Evolutionary conservation across 78 protist genomes (phyloP).

Genomic region (Protostelium mycophagum): DNA sequence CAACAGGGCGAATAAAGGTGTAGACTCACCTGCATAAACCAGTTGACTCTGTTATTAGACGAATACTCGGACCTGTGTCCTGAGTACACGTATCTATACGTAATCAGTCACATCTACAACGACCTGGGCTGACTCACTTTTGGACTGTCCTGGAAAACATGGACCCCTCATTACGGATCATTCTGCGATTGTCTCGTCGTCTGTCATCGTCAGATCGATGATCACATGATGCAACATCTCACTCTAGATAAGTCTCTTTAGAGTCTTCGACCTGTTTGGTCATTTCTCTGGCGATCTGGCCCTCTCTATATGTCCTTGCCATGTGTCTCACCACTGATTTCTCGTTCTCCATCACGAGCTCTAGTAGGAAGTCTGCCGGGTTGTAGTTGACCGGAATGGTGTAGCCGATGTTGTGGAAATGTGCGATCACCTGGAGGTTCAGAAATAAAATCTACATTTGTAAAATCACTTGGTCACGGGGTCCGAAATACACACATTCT

Average conservation of each 20-base stretch:
- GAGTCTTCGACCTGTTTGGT: background rate
- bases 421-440: background rate
- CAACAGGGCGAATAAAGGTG: background rate
- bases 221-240: background rate
- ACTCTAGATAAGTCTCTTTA: background rate
- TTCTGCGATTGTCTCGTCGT: too few species aligned
- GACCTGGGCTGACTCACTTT: too few species aligned
- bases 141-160: too few species aligned
- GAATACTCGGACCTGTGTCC: too few species aligned
- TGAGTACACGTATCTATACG: too few species aligned
- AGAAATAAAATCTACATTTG: background rate
- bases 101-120: too few species aligned
- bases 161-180: too few species aligned
- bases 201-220: too few species aligned
- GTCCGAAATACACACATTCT: conserved; percentile 48
- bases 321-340: background rate
- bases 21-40: background rate
- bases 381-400: conserved; percentile 40
- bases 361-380: conserved; percentile 60
- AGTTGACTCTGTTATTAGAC: background rate
- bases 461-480: conserved; percentile 20
- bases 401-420: conserved; percentile 43
- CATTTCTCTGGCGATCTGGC: background rate
- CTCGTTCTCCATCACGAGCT: conserved; percentile 27
- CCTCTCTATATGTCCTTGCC: background rate